Evolutionary conservation across 352 stramenopile species (phyloP), one percentile per base, ranked within the genome.

Genomic region (Globisporangium okanoganense): DNA sequence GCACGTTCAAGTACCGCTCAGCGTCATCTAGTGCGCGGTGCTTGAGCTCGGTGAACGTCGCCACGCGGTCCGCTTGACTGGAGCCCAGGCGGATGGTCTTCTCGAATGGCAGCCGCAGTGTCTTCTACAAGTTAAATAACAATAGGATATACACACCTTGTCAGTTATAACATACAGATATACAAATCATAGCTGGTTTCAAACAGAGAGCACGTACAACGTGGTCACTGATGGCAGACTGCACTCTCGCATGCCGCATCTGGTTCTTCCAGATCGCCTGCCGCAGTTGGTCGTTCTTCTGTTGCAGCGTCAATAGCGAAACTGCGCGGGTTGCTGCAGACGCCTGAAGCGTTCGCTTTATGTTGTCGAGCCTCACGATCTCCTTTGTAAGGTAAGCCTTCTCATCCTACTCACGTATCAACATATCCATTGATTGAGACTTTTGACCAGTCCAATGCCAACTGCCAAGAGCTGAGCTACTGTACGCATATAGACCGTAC

Each of bases 1-100:
- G 61, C 2, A 62, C 54, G 14, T 59, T 63, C 0, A 80, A 5
- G 61, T 73, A 78, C 6, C 64, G 61, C 55, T 61, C 55, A 0
- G 27, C 55, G 14, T 61, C 55, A 0, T 29, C 9, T 5, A 61
- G 27, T 13, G 41, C 25, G 5, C 10, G 24, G 18, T 29, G 40
- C 41, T 52, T 51, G n/a, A 52, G 22, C 27, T 52, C 54, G 4
- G 12, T 12, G 25, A 51, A 18, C 7, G 44, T 33, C 12, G 10
- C 44, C 7, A 33, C 12, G 16, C 44, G 44, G 25, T 31, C 20
- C 14, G 6, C 24, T 18, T 20, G 27, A 12, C 18, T 52, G 13
- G 47, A 52, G 33, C 58, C 58, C 9, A 61, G 24, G 13, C 35
- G 44, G 16, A 61, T 61, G 31, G 35, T 44, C 44, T 44, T 54